Base-by-base conservation (phyloP, 2,329 filamentous ascomycete genomes). In the Claviceps spartinae region DNA sequence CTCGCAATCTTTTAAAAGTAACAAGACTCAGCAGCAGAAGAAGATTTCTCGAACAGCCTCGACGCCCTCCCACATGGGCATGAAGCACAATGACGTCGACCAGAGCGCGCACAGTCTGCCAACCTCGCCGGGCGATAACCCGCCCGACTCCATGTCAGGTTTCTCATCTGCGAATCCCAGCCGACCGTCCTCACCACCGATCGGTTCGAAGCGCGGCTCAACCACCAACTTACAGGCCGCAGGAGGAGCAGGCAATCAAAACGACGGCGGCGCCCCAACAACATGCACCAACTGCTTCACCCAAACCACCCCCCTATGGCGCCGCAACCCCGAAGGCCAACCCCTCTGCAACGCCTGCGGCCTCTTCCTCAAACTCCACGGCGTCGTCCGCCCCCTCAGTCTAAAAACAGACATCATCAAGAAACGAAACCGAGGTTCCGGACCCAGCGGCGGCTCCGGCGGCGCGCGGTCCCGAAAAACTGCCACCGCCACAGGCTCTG, bases 381-480 rank as follows among this genome's bases (percentile, higher is more conserved):
- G 93, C 45, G 93, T 97, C 8, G 93, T 97, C n/a, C 82, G 93
- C 22, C 93, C 93, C 1, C 73, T 97, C 40, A 96, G 90, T 54
- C 72, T 98, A 60, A 98, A 98, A 73, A 98, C 93, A 0, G 93
- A 98, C 66, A 88, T 97, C 38, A 98, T 98, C 72, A 98, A 98
- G 75, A 98, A 98, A 73, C 70, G 86, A 44, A 91, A 91, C 63
- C 81, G 86, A 52, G 86, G 86, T 34, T 87, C 84, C 24, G 86
- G 85, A 11, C 78, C 82, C 50, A 79, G 77, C 30, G 70, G 83
- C 2, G 76, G 81, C 1, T 73, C 81, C 11, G 74, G 77, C 50
- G 75, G 82, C 60, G 81, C 79, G 9, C 68, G 77, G 41, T 81
- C 83, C 5, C 84, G 85, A 68, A 89, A 87, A 67, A 79, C 76